phyloP scores from a whole-genome alignment of 306 rosid species.

The Luffa acutangula region DNA sequence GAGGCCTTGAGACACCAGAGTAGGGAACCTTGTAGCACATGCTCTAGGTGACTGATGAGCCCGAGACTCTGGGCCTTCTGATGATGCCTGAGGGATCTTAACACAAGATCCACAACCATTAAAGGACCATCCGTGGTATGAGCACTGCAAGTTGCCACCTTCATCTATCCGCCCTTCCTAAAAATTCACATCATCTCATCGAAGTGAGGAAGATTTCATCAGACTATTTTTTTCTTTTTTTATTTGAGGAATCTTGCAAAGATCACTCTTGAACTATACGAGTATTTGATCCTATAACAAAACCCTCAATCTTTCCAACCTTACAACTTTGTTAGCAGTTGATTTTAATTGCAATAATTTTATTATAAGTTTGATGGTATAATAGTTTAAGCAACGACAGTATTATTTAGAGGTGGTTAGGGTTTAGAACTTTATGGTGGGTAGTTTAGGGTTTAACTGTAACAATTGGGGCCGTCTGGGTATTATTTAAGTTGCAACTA shows the following conservation, averaged over 20 bases:
- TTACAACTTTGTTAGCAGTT: background rate
- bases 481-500: background rate
- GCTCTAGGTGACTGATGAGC: constrained; percentile 74
- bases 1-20: constrained; percentile 81
- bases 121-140: constrained; percentile 97
- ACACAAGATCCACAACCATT: constrained; percentile 80
- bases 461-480: background rate
- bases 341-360: background rate
- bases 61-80: constrained; percentile 87
- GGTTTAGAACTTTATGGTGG: background rate
- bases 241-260: background rate
- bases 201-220: background rate
- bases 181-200: constrained; percentile 11
- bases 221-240: background rate
- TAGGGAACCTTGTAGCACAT: constrained; percentile 70
- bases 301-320: background rate
- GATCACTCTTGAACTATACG: background rate
- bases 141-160: constrained; percentile 85
- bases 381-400: background rate
- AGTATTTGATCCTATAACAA: background rate
- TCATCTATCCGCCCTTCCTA: constrained; percentile 97
- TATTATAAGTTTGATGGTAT: background rate
- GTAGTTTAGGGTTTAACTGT: background rate
- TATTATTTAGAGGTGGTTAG: background rate
- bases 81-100: constrained; percentile 75